Percentiles rank a stretch among this genome's conserved stretches.
These are phyloP conservation scores for Tilletia walkeri DNA, from an alignment of 1,284 basidiomycete species.

Conservation along the genomic window DNA sequence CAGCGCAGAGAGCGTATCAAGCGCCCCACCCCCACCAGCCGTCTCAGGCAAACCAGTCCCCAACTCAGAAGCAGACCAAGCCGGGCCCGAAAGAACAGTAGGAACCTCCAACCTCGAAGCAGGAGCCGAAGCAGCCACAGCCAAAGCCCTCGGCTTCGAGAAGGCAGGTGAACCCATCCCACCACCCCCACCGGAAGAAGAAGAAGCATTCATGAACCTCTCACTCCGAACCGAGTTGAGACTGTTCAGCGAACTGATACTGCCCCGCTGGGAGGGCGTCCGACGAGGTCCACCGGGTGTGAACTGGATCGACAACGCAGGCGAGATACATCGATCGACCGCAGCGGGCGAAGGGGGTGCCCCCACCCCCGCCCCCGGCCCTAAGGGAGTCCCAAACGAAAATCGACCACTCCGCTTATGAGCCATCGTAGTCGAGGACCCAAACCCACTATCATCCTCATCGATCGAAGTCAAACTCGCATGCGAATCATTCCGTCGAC, in stretches of 20 bases:
- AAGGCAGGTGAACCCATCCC: not conserved
- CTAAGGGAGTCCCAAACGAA: no score
- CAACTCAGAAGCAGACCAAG: not conserved
- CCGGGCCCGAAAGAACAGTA: constrained; percentile 5
- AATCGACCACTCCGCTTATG: no score
- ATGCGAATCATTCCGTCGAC: constrained; percentile 6
- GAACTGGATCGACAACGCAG: not conserved
- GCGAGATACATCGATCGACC: not conserved
- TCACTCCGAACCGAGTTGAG: constrained; percentile 14
- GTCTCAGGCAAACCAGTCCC: constrained; percentile 1
- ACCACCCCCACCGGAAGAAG: not conserved
- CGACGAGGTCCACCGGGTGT: not conserved
- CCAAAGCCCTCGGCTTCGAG: not conserved
- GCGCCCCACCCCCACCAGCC: not conserved
- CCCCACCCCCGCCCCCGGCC: no score
- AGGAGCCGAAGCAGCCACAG: constrained; percentile 2
- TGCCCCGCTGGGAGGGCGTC: constrained; percentile 9
- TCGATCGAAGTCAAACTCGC: constrained; percentile 10
- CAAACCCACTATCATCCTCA: not conserved
- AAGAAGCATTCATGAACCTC: not conserved
- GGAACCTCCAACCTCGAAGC: constrained; percentile 15
- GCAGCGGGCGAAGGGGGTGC: not conserved
- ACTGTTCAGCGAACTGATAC: constrained; percentile 15
- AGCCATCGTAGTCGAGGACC: no score
- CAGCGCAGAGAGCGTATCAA: constrained; percentile 4